Evolutionary conservation across 495 filamentous ascomycete genomes (phyloP).

Genomic region (Tuber microsphaerosporum): DNA sequence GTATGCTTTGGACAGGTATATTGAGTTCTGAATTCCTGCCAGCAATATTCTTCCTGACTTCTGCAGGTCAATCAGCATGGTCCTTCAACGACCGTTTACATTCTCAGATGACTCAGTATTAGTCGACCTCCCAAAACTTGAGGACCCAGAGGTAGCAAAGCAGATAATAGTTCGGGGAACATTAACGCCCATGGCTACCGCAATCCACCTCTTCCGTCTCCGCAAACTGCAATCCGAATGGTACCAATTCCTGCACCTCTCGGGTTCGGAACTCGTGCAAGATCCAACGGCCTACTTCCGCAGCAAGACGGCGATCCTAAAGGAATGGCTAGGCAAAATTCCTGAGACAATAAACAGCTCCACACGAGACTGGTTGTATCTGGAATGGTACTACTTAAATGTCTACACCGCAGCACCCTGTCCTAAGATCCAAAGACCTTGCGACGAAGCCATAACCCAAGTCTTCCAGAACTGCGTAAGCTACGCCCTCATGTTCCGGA

Average conservation of each 20-base stretch:
- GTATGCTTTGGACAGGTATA: slow-evolving; percentile 76
- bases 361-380: slow-evolving; percentile 63
- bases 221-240: slow-evolving; percentile 70
- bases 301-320: slow-evolving; percentile 57
- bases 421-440: slow-evolving; percentile 56
- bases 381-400: slow-evolving; percentile 77
- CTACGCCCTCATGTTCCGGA: slow-evolving; percentile 58
- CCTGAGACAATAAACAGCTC: slow-evolving; percentile 53
- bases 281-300: slow-evolving; percentile 56
- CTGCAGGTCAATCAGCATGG: slow-evolving; percentile 67
- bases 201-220: slow-evolving; percentile 63
- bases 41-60: neutral
- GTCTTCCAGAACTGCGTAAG: slow-evolving; percentile 76
- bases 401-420: slow-evolving; percentile 75
- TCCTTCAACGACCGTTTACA: slow-evolving; percentile 72
- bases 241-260: slow-evolving; percentile 76
- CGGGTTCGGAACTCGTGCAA: slow-evolving; percentile 55
- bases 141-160: slow-evolving; percentile 23
- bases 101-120: slow-evolving; percentile 83
- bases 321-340: slow-evolving; percentile 58
- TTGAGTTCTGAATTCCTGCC: neutral
- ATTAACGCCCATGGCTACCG: slow-evolving; percentile 38
- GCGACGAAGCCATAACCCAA: slow-evolving; percentile 61
- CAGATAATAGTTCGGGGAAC: slow-evolving; percentile 30
- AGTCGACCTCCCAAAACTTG: slow-evolving; percentile 53